phyloP scores from a whole-genome alignment of 2,329 filamentous ascomycete genomes.

The Xylaria sp. region DNA sequence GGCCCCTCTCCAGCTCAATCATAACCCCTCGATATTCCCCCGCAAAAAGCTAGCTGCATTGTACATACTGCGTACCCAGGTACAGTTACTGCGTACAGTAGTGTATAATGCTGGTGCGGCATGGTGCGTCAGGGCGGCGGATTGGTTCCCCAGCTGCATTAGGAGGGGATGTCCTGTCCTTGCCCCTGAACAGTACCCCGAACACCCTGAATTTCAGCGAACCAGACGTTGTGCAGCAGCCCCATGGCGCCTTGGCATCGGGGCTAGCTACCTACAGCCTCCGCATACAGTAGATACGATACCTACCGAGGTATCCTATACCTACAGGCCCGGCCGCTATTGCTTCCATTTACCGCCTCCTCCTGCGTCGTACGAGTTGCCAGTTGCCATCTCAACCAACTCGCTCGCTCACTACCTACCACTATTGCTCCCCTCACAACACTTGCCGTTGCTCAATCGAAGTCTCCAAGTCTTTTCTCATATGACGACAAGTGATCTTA shows the following conservation, averaged over 20 bases:
- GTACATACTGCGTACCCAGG: too few relatives aligned
- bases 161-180: constrained; percentile 10
- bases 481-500: background rate
- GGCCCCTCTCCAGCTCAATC: constrained; percentile 6
- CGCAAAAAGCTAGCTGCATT: constrained; percentile 27
- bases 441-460: constrained; percentile 2
- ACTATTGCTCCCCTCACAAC: background rate
- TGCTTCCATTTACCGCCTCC: background rate
- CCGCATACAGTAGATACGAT: too few relatives aligned
- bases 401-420: background rate
- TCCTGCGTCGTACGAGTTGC: constrained; percentile 13
- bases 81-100: too few relatives aligned
- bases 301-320: background rate
- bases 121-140: constrained; percentile 1
- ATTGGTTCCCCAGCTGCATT: constrained; percentile 15
- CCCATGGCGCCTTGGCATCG: constrained; percentile 26
- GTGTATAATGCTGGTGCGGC: background rate
- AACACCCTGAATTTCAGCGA: constrained; percentile 25
- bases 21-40: constrained; percentile 10
- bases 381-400: constrained; percentile 8
- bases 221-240: constrained; percentile 10
- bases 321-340: background rate
- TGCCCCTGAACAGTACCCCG: constrained; percentile 20
- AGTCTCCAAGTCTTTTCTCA: constrained; percentile 3
- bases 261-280: background rate